Evolutionary conservation across 2,329 filamentous ascomycete genomes (phyloP).

Genomic region (Daldinia sp.): DNA sequence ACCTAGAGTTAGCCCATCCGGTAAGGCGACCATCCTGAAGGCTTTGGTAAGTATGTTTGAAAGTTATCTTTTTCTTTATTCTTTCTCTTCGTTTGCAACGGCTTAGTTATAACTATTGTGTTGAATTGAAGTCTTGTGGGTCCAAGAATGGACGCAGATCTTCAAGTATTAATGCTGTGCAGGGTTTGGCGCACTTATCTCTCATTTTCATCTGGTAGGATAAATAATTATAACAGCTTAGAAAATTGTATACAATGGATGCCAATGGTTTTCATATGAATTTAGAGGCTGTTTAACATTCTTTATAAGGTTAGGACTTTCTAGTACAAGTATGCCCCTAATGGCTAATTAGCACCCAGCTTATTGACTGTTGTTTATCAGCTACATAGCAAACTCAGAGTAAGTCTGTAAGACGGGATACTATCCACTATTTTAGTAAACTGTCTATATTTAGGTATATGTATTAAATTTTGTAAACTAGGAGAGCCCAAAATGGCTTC

Average conservation of each 20-base stretch:
- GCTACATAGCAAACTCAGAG: background rate
- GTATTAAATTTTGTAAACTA: background rate
- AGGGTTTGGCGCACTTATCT: background rate
- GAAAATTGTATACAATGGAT: too few relatives aligned
- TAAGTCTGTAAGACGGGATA: background rate
- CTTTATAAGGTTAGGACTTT: too few relatives aligned
- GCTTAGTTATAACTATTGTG: background rate
- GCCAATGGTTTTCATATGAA: too few relatives aligned
- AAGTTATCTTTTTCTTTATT: background rate
- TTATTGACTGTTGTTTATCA: too few relatives aligned
- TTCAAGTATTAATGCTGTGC: background rate
- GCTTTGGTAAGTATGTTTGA: background rate
- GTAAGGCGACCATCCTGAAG: constrained; percentile 27
- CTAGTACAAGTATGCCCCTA: too few relatives aligned
- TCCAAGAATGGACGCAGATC: background rate
- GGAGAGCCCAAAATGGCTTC: background rate
- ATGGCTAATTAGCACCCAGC: too few relatives aligned
- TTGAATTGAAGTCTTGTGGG: background rate
- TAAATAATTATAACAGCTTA: too few relatives aligned
- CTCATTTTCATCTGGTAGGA: too few relatives aligned
- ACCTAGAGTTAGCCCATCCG: constrained; percentile 31
- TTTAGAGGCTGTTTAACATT: too few relatives aligned
- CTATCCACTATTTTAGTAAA: background rate
- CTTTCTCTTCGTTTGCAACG: background rate
- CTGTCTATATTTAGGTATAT: background rate